Evolutionary conservation across 805 yeast species (phyloP).

Genomic region (Kuraishia hungarica): DNA sequence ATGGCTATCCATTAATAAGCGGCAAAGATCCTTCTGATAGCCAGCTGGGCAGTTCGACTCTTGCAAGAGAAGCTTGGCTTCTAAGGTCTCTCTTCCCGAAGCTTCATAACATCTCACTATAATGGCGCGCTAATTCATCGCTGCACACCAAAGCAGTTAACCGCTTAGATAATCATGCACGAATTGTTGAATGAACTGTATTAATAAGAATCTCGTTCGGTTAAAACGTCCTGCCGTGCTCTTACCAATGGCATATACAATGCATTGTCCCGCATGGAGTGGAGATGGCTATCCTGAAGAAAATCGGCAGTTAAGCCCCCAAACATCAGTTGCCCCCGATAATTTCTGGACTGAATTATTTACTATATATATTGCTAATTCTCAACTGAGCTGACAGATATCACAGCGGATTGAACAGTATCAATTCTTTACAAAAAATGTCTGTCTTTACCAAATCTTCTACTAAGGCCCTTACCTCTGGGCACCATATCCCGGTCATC

Average conservation of each 20-base stretch:
- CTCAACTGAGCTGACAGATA: too few species aligned
- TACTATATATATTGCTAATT: too few species aligned
- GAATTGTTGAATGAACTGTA: neutral
- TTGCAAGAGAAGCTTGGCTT: too few species aligned
- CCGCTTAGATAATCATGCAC: neutral
- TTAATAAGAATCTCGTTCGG: neutral
- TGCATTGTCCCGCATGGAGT: neutral
- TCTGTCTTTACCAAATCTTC: neutral
- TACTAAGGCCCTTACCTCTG: constrained; percentile 22
- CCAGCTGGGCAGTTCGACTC: too few species aligned
- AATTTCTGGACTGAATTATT: too few species aligned
- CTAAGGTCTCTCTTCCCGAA: too few species aligned
- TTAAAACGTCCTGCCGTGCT: neutral
- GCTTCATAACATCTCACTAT: too few species aligned
- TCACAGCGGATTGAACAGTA: too few species aligned
- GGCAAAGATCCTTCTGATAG: too few species aligned
- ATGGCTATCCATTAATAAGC: too few species aligned
- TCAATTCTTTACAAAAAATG: neutral
- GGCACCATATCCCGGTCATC: constrained; percentile 43
- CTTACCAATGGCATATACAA: neutral
- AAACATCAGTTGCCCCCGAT: neutral
- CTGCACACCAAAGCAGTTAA: too few species aligned
- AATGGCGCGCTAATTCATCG: too few species aligned
- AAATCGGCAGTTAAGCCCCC: neutral
- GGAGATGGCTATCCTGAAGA: neutral